A percentile compares a stretch with the other conserved stretches of the same genome.
Conservation (phyloP, 441 rosid species). For the Hura crepitans region DNA sequence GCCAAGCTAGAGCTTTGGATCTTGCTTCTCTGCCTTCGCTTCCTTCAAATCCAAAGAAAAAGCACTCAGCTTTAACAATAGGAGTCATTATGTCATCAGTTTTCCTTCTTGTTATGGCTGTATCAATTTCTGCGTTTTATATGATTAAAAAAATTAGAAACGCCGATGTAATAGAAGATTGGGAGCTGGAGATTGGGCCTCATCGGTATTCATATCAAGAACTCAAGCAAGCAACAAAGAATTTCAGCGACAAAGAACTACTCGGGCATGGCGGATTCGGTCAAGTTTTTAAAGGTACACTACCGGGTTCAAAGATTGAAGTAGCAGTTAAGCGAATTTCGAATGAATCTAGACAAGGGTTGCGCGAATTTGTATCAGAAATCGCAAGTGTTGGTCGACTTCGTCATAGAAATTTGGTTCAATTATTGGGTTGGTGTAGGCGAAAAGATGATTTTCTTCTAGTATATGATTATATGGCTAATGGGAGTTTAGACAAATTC, state of each 20-base stretch:
- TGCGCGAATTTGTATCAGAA: slow-evolving; percentile 70
- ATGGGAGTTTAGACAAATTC: slow-evolving; percentile 68
- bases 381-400: slow-evolving; percentile 72
- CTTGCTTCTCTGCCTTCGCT: slow-evolving; percentile 60
- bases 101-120: slow-evolving; percentile 20
- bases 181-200: slow-evolving; percentile 76
- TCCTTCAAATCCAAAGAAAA: slow-evolving; percentile 28
- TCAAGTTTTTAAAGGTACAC: slow-evolving; percentile 58
- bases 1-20: slow-evolving; percentile 39
- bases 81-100: slow-evolving; percentile 33
- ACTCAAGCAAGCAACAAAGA: slow-evolving; percentile 62
- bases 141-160: slow-evolving; percentile 34
- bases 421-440: slow-evolving; percentile 68
- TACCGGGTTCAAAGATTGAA: slow-evolving; percentile 42
- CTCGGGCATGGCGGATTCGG: slow-evolving; percentile 83
- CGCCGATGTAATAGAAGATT: slow-evolving; percentile 57
- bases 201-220: slow-evolving; percentile 58
- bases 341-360: slow-evolving; percentile 72
- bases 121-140: slow-evolving; percentile 13
- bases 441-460: slow-evolving; percentile 58
- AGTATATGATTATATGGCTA: slow-evolving; percentile 77
- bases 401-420: slow-evolving; percentile 75
- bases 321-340: slow-evolving; percentile 74
- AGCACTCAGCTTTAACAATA: slow-evolving; percentile 25
- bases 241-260: slow-evolving; percentile 51